Conservation (phyloP, 2,329 filamentous ascomycete genomes). For the Cordyceps tenuipes region DNA sequence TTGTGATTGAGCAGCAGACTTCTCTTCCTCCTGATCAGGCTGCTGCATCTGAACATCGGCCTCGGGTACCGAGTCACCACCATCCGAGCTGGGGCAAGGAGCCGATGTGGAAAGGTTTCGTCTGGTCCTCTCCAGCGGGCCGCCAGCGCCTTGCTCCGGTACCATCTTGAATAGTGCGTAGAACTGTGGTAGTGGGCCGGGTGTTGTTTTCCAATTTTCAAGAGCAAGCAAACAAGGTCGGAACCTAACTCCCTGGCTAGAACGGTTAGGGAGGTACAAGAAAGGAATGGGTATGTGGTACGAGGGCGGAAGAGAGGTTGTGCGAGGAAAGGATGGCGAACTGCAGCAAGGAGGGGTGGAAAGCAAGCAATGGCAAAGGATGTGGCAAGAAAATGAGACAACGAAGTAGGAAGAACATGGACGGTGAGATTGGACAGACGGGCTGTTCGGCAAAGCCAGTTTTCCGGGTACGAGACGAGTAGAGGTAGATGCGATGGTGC, state of each 20-base stretch:
- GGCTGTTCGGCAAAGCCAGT: neutral
- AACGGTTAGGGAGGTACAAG: neutral
- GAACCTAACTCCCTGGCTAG: too few relatives aligned
- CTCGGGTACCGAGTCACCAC: slow-evolving; percentile 33
- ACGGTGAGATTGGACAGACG: neutral
- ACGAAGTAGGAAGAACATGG: neutral
- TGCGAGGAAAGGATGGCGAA: neutral
- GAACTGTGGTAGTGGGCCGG: too few relatives aligned
- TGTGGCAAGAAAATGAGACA: neutral
- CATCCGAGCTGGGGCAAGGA: slow-evolving; percentile 34
- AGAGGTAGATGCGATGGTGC: neutral
- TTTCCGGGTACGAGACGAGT: neutral
- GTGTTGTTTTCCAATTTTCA: too few relatives aligned
- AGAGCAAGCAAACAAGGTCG: too few relatives aligned
- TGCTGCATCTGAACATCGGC: slow-evolving; percentile 30
- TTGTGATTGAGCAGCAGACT: slow-evolving; percentile 22
- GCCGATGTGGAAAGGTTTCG: slow-evolving; percentile 30
- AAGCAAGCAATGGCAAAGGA: neutral
- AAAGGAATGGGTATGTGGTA: neutral
- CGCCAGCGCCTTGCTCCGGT: slow-evolving; percentile 40
- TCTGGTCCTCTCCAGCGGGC: slow-evolving; percentile 28
- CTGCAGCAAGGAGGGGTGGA: neutral
- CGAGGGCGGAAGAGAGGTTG: neutral
- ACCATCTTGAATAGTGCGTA: slow-evolving; percentile 22
- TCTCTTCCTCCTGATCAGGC: slow-evolving; percentile 26